Percentiles rank a stretch among this genome's conserved stretches.
Conservation (phyloP, 2,329 filamentous ascomycete genomes). For the Fusarium sp. region DNA sequence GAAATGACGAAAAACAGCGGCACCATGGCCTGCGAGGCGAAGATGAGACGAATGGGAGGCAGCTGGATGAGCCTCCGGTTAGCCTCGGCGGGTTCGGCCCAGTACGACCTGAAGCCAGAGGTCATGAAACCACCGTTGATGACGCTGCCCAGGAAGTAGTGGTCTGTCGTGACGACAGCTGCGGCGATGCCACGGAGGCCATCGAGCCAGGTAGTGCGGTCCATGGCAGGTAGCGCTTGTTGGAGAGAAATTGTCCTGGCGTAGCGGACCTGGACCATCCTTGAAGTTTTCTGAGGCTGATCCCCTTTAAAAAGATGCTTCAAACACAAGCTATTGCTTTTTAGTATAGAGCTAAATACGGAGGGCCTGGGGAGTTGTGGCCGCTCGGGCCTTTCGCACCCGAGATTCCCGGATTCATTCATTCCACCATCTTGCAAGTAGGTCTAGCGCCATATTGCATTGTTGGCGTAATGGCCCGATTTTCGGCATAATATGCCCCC, state of each 20-base stretch:
- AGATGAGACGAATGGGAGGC: conserved; percentile 26
- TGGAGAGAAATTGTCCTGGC: background rate
- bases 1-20: conserved; percentile 29
- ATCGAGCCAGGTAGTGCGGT: conserved; percentile 27
- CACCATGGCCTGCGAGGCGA: conserved; percentile 28
- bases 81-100: conserved; percentile 29
- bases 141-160: conserved; percentile 32
- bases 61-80: conserved; percentile 28
- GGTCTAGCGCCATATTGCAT: too few relatives aligned
- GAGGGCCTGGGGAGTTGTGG: background rate
- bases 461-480: background rate
- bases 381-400: too few relatives aligned
- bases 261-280: background rate
- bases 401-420: too few relatives aligned
- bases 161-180: conserved; percentile 25
- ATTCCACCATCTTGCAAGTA: too few relatives aligned
- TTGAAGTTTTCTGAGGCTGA: background rate
- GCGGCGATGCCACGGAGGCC: conserved; percentile 31
- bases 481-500: background rate
- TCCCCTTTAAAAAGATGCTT: background rate
- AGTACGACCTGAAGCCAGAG: conserved; percentile 22
- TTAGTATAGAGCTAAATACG: background rate
- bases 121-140: conserved; percentile 9
- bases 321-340: background rate
- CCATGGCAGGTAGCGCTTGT: conserved; percentile 5